Percentiles rank a stretch among this genome's conserved stretches.
Evolutionary conservation across 2,329 filamentous ascomycete genomes (phyloP).

Genomic region (Colletotrichum sublineola): DNA sequence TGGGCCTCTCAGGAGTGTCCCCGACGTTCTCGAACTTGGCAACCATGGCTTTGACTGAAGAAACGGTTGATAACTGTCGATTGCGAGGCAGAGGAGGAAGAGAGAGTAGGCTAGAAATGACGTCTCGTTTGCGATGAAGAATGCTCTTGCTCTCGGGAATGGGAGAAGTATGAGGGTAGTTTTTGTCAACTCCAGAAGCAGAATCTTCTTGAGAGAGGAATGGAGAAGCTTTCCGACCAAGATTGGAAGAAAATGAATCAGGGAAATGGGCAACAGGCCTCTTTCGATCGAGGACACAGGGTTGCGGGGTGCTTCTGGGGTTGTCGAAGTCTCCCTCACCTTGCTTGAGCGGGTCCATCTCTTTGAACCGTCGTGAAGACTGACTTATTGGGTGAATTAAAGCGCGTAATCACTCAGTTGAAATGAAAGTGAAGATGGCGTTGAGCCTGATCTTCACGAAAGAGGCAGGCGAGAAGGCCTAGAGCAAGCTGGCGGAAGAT

Average conservation of each 20-base stretch:
- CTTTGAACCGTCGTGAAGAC: background rate
- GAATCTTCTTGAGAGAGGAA: conserved; percentile 11
- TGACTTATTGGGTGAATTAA: too few species aligned
- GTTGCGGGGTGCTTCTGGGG: conserved; percentile 30
- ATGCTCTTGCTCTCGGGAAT: conserved; percentile 24
- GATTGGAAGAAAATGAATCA: conserved; percentile 39
- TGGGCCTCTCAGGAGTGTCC: background rate
- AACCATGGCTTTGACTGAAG: conserved; percentile 41
- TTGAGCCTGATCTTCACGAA: background rate
- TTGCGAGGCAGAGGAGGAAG: conserved; percentile 4
- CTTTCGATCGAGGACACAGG: conserved; percentile 39
- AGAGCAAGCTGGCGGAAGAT: background rate
- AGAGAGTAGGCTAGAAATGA: conserved; percentile 16
- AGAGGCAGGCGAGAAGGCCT: background rate
- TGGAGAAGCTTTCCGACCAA: conserved; percentile 31
- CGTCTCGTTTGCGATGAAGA: conserved; percentile 30
- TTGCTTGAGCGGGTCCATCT: conserved; percentile 10
- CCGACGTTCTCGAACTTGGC: conserved; percentile 29
- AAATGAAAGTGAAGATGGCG: conserved; percentile 4
- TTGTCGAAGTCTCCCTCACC: background rate
- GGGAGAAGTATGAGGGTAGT: background rate
- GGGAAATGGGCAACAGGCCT: conserved; percentile 34
- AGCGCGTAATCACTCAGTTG: background rate
- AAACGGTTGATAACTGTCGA: conserved; percentile 24
- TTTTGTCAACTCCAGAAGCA: conserved; percentile 6